Base-by-base conservation (phyloP, 2,329 filamentous ascomycete species). In the Plectosphaerella plurivora region DNA sequence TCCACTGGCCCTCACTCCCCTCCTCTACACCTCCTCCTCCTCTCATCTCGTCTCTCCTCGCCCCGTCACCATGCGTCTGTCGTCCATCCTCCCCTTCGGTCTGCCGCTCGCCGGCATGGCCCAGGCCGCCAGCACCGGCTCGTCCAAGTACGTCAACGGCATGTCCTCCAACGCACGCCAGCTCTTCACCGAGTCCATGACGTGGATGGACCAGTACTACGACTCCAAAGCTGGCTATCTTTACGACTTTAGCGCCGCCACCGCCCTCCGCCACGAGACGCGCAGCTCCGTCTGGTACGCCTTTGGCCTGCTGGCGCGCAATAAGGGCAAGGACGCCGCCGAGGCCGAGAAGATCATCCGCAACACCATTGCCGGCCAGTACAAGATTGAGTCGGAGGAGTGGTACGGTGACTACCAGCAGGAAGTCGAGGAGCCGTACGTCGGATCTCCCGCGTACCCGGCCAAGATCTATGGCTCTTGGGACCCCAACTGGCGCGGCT, bases 401-500 rank as follows among this genome's bases (percentile, higher is more conserved):
- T 86, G 82, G 82, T 73, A 68, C 54, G 78, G 75, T 24, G 73
- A 75, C 50, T 84, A 83, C 57, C 76, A 81, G 45, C 67, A 72
- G 25, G 72, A 79, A 42, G 78, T 79, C 0, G 80, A 85, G 57
- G 76, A 86, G 61, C 82, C 83, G 0, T 74, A 73, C 2, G 76
- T 85, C 5, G 81, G 81, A 16, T 76, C 72, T 3, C 50, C 66
- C 2, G 64, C 68, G 15, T 86, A 86, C 55, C 71, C 73, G 1
- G 63, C 72, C n/a, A 60, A 64, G 4, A 79, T 81, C 35, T 83
- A 84, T 60, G 72, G 75, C 51, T 74, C 76, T 0, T 86, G 80
- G 78, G 83, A 86, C 57, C 81, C 82, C 2, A 86, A 86, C 55
- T 86, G 82, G 82, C 71, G 83, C 48, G 82, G 82, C 1, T 86